phyloP scores from a whole-genome alignment of 1,284 basidiomycete genomes.

The Marasmius fiardii region DNA sequence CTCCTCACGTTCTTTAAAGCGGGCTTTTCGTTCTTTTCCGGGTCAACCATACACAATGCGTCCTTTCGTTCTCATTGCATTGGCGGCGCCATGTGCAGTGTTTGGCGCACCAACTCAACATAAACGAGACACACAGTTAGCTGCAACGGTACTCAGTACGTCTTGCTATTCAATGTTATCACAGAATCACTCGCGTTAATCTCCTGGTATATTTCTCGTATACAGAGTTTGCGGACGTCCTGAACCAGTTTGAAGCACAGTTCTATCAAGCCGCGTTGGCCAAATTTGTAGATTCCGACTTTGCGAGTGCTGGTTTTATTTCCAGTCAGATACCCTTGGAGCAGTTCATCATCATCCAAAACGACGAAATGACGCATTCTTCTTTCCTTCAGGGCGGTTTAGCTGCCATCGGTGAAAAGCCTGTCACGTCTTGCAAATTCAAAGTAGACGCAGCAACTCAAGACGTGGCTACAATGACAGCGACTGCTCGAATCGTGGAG shows the following conservation, averaged over 20 bases:
- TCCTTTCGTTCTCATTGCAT: constrained; percentile 38
- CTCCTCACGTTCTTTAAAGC: too few relatives aligned
- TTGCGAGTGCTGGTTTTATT: constrained; percentile 65
- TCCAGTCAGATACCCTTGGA: constrained; percentile 56
- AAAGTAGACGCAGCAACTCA: constrained; percentile 63
- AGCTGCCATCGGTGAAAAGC: constrained; percentile 46
- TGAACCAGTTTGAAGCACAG: constrained; percentile 67
- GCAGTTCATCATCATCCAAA: constrained; percentile 56
- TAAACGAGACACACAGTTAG: constrained; percentile 28
- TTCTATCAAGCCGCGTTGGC: constrained; percentile 69
- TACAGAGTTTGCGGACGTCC: constrained; percentile 69
- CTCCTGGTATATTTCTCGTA: too few relatives aligned
- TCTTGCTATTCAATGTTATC: constrained; percentile 17
- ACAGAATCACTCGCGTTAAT: not conserved
- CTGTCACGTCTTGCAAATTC: constrained; percentile 63
- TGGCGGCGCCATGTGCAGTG: constrained; percentile 46
- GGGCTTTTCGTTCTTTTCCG: too few relatives aligned
- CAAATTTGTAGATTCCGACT: constrained; percentile 66
- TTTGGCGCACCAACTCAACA: constrained; percentile 50
- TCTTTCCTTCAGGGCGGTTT: constrained; percentile 48
- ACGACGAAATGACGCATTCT: constrained; percentile 64
- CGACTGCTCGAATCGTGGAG: constrained; percentile 75
- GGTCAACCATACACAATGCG: constrained; percentile 46
- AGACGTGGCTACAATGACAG: constrained; percentile 69
- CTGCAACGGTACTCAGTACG: constrained; percentile 60